A percentile compares a stretch with the other conserved stretches of the same genome.
Conservation (phyloP, 148 eudicot genomes). For the Arctostaphylos glauca region DNA sequence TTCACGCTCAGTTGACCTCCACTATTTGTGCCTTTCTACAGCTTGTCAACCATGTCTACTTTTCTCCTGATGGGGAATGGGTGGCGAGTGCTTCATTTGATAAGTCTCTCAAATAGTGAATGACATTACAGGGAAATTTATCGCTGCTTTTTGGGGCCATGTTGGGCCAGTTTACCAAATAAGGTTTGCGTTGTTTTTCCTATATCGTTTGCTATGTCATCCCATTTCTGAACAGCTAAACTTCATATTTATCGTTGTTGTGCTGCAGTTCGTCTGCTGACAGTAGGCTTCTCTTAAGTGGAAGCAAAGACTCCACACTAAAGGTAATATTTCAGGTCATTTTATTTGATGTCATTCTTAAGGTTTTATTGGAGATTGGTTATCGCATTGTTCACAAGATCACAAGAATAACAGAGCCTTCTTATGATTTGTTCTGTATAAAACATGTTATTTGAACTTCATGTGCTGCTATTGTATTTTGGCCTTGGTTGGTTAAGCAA, state of each 20-base stretch:
- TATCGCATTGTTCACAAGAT: background rate
- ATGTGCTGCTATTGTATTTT: background rate
- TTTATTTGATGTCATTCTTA: background rate
- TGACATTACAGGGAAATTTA: conserved; percentile 80
- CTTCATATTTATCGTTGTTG: conserved; percentile 9
- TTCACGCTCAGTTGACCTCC: conserved; percentile 12
- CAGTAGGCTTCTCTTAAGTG: conserved; percentile 85
- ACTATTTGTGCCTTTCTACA: conserved; percentile 26
- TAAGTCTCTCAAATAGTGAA: conserved; percentile 90
- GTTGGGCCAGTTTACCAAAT: conserved; percentile 99
- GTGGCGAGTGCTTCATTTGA: conserved; percentile 97
- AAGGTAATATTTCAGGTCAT: conserved; percentile 42
- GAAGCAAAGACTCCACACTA: conserved; percentile 94
- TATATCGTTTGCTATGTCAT: background rate
- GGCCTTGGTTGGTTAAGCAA: background rate
- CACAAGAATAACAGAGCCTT: background rate
- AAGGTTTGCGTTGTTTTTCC: conserved; percentile 43
- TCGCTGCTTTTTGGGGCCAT: conserved; percentile 86
- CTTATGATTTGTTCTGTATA: background rate
- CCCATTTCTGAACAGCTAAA: background rate
- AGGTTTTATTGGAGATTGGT: background rate
- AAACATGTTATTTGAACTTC: background rate
- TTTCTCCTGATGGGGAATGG: conserved; percentile 98
- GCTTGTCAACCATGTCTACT: conserved; percentile 95
- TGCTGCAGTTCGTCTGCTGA: conserved; percentile 94